Percentiles rank a stretch among this genome's conserved stretches.
Conservation (phyloP, 2,329 filamentous ascomycete genomes). For the Stachybotrys echinatus region DNA sequence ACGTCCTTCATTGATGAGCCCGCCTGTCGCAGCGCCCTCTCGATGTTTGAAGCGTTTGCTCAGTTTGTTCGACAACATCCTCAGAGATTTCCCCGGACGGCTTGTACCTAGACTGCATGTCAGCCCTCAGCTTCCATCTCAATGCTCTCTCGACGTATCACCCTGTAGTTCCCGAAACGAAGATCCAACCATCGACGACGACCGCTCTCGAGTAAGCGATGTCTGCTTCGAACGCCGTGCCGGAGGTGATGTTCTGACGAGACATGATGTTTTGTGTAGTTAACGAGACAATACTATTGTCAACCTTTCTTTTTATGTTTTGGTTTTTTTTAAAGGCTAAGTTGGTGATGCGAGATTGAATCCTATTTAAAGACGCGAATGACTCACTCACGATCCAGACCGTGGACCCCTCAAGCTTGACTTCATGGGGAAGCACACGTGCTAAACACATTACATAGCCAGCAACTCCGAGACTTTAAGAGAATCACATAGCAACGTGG, state of each 20-base stretch:
- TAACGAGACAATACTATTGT: background rate
- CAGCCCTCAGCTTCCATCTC: too few relatives aligned
- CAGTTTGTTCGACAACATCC: slow-evolving; percentile 40
- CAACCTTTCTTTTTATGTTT: too few relatives aligned
- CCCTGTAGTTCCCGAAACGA: slow-evolving; percentile 52
- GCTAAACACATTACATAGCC: too few relatives aligned
- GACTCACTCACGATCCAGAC: too few relatives aligned
- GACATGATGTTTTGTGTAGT: slow-evolving; percentile 16
- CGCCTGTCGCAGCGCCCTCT: slow-evolving; percentile 36
- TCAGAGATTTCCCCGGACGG: slow-evolving; percentile 39
- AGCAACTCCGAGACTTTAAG: too few relatives aligned
- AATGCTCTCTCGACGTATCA: slow-evolving; percentile 14
- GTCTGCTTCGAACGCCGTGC: slow-evolving; percentile 44
- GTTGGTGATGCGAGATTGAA: too few relatives aligned
- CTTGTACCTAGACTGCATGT: slow-evolving; percentile 36
- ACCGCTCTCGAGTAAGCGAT: slow-evolving; percentile 53
- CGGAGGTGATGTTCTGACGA: slow-evolving; percentile 39
- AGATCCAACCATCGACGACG: slow-evolving; percentile 42
- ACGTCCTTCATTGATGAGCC: slow-evolving; percentile 38
- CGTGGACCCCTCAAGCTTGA: too few relatives aligned
- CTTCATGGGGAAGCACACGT: too few relatives aligned
- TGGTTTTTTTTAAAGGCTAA: too few relatives aligned
- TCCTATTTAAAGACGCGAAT: too few relatives aligned
- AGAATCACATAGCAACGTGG: too few relatives aligned
- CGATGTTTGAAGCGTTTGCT: slow-evolving; percentile 45